Conservation (phyloP, 805 yeast genomes). For the Scheffersomyces coipomensis region DNA sequence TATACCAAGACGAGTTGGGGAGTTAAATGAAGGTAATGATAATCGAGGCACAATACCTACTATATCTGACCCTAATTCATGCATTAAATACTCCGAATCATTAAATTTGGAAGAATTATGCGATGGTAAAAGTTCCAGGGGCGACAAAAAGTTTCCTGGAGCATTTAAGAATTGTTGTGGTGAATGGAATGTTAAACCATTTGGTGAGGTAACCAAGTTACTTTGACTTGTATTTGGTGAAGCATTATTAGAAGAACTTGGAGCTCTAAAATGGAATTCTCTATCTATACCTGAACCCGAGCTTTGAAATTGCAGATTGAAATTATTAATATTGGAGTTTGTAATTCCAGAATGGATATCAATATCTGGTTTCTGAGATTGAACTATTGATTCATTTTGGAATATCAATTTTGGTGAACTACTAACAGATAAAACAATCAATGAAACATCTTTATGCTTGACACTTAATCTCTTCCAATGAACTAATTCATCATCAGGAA, state of each 20-base stretch:
- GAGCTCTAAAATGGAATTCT: constrained; percentile 5
- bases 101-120: not conserved
- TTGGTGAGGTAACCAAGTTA: constrained; percentile 28
- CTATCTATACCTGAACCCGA: constrained; percentile 2
- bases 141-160: constrained; percentile 32
- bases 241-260: constrained; percentile 15
- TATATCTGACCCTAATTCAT: constrained; percentile 50
- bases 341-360: not conserved
- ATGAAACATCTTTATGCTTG: constrained; percentile 52
- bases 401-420: constrained; percentile 49
- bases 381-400: constrained; percentile 12
- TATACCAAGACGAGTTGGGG: constrained; percentile 68
- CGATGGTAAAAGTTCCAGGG: constrained; percentile 11
- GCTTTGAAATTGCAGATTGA: not conserved
- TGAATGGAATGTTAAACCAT: constrained; percentile 30
- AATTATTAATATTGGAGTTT: not conserved
- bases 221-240: constrained; percentile 21
- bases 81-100: constrained; percentile 22
- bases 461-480: constrained; percentile 76
- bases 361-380: not conserved
- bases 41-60: constrained; percentile 58
- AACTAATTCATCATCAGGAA: constrained; percentile 78
- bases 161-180: constrained; percentile 37
- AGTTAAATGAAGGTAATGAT: constrained; percentile 66
- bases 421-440: constrained; percentile 70